phyloP scores from a whole-genome alignment of 1,284 basidiomycete genomes.

The Lentinus polychrous region DNA sequence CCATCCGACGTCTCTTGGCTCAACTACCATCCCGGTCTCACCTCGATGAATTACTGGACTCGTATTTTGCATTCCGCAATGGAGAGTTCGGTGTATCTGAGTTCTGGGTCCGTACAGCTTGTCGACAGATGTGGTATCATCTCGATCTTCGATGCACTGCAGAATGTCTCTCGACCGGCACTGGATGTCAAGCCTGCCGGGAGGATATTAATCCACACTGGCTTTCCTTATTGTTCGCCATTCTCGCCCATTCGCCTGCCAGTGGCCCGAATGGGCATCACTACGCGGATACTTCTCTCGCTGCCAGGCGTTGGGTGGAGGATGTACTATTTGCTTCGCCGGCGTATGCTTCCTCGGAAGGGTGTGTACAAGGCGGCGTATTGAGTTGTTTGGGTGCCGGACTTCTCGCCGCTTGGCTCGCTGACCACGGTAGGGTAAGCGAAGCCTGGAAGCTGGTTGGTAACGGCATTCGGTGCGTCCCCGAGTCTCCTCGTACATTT shows the following conservation, averaged over 20 bases:
- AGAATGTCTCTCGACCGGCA: constrained; percentile 8
- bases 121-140: constrained; percentile 39
- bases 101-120: constrained; percentile 36
- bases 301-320: constrained; percentile 39
- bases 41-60: constrained; percentile 28
- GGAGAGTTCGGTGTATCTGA: constrained; percentile 47
- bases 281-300: constrained; percentile 38
- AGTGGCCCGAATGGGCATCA: constrained; percentile 19
- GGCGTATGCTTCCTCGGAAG: constrained; percentile 29
- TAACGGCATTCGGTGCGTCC: constrained; percentile 8
- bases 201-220: constrained; percentile 41
- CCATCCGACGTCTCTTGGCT: constrained; percentile 30
- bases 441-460: constrained; percentile 51
- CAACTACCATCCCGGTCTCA: constrained; percentile 32
- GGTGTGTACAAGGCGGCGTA: constrained; percentile 39
- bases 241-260: constrained; percentile 35
- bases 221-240: constrained; percentile 41
- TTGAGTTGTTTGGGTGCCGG: constrained; percentile 40
- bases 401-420: constrained; percentile 39
- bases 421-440: constrained; percentile 39
- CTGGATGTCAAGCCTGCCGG: constrained; percentile 17
- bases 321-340: constrained; percentile 35
- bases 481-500: neutral
- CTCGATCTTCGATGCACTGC: constrained; percentile 26
- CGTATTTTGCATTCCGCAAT: constrained; percentile 40